A percentile compares a stretch with the other conserved stretches of the same genome.
phyloP scores from a whole-genome alignment of 306 rosid species.

The Pyrus communis region DNA sequence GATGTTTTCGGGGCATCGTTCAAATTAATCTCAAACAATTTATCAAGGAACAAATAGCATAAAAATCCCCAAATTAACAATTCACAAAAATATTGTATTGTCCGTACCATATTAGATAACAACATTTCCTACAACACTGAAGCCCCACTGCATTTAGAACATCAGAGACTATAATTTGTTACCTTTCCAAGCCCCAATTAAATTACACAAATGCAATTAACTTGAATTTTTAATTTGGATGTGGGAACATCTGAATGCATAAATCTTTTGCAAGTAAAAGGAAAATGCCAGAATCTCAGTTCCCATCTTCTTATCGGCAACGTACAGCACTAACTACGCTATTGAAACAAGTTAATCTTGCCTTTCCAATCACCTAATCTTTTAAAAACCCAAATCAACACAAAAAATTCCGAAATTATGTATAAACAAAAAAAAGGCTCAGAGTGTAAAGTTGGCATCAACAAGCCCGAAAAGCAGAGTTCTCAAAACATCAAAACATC shows the following conservation, averaged over 20 bases:
- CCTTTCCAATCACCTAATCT: background rate
- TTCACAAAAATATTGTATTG: too few species aligned
- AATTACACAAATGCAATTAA: too few species aligned
- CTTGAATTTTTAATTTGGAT: background rate
- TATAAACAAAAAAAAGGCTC: slow-evolving; percentile 30
- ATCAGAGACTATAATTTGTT: too few species aligned
- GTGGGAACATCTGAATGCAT: slow-evolving; percentile 68
- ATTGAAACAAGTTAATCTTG: slow-evolving; percentile 4
- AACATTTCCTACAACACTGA: too few species aligned
- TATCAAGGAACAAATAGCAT: too few species aligned
- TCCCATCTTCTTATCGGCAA: background rate
- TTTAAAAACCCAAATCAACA: background rate
- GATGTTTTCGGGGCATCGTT: too few species aligned
- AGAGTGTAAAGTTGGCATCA: slow-evolving; percentile 49
- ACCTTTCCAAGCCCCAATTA: too few species aligned
- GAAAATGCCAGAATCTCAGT: slow-evolving; percentile 5
- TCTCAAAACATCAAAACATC: slow-evolving; percentile 33
- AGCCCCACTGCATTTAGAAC: too few species aligned
- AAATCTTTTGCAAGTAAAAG: slow-evolving; percentile 8
- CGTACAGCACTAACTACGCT: slow-evolving; percentile 12
- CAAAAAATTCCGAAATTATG: too few species aligned
- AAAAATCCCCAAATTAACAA: too few species aligned
- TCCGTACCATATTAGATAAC: too few species aligned
- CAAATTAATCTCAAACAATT: too few species aligned
- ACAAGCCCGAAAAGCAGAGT: slow-evolving; percentile 44